A percentile compares a stretch with the other conserved stretches of the same genome.
phyloP scores from a whole-genome alignment of 73 alveolate genomes.

The Paramecium caudatum region DNA sequence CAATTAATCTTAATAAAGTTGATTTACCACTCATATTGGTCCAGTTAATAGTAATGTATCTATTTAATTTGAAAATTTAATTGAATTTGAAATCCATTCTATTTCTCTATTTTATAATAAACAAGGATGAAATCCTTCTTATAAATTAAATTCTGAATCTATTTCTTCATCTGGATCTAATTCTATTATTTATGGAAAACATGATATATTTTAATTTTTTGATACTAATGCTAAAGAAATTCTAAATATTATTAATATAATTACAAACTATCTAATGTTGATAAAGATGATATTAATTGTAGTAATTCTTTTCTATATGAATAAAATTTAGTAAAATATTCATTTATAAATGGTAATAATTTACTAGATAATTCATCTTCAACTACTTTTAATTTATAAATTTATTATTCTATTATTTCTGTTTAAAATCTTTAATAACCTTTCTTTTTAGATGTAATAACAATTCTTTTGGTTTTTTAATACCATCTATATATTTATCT shows the following conservation, averaged over 20 bases:
- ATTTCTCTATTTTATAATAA: constrained; percentile 77
- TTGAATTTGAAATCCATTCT: constrained; percentile 84
- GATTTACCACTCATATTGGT: constrained; percentile 99
- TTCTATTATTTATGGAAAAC: constrained; percentile 34
- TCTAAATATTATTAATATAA: constrained; percentile 11
- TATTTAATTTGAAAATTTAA: constrained; percentile 70
- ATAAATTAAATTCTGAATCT: neutral
- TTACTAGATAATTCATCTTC: constrained; percentile 80
- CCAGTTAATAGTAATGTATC: constrained; percentile 91
- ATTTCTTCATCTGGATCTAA: neutral
- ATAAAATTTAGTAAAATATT: constrained; percentile 79
- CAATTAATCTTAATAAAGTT: constrained; percentile 90
- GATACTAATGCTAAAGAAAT: constrained; percentile 79
- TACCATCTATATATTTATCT: constrained; percentile 76
- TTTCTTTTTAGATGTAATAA: constrained; percentile 85
- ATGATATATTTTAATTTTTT: neutral
- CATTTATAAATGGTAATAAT: constrained; percentile 80
- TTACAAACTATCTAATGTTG: neutral
- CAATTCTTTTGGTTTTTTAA: constrained; percentile 83
- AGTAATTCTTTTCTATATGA: constrained; percentile 78
- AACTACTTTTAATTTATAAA: constrained; percentile 81
- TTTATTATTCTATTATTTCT: constrained; percentile 73
- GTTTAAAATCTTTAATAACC: constrained; percentile 85
- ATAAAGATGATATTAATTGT: neutral
- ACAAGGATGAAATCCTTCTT: constrained; percentile 91